These are phyloP conservation scores for Phylloporus rhodoxanthus DNA, from an alignment of 768 basidiomycete species.

Conservation along the genomic window DNA sequence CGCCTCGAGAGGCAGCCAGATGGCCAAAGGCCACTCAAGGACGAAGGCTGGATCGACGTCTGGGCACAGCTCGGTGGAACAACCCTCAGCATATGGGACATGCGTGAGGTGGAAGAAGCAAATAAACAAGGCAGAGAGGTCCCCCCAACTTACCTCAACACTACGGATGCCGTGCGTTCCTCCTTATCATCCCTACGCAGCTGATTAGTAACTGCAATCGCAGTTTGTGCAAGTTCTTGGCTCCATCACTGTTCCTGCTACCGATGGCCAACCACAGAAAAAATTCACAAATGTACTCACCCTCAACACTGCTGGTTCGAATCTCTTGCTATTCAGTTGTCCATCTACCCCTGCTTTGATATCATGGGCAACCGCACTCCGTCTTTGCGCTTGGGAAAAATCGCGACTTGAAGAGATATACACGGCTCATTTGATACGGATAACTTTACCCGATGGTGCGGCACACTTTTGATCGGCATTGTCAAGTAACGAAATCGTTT, in stretches of 20 bases:
- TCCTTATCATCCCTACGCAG: not conserved
- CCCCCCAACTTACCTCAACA: constrained; percentile 81
- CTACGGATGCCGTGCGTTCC: constrained; percentile 75
- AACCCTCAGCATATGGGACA: constrained; percentile 87
- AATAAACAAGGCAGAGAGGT: constrained; percentile 75
- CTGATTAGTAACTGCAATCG: constrained; percentile 5
- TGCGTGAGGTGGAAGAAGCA: constrained; percentile 81
- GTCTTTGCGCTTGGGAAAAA: constrained; percentile 92
- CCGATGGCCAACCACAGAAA: constrained; percentile 42
- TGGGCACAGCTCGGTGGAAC: constrained; percentile 91
- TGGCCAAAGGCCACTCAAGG: constrained; percentile 61
- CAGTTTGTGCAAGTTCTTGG: constrained; percentile 79
- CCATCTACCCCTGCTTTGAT: constrained; percentile 61
- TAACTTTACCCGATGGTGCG: constrained; percentile 52
- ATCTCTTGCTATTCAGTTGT: constrained; percentile 85
- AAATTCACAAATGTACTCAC: constrained; percentile 77
- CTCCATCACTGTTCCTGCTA: constrained; percentile 59
- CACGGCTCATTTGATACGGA: constrained; percentile 87
- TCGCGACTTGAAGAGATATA: constrained; percentile 95
- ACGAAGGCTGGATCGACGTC: constrained; percentile 77
- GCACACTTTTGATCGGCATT: constrained; percentile 9
- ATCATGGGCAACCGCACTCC: constrained; percentile 89
- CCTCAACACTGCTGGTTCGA: constrained; percentile 90
- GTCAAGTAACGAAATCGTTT: constrained; percentile 23
- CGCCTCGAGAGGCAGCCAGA: constrained; percentile 73